Evolutionary conservation across 495 filamentous ascomycete species (phyloP), one percentile per base, ranked within the genome.

Genomic region (Aspergillus haitiensis): DNA sequence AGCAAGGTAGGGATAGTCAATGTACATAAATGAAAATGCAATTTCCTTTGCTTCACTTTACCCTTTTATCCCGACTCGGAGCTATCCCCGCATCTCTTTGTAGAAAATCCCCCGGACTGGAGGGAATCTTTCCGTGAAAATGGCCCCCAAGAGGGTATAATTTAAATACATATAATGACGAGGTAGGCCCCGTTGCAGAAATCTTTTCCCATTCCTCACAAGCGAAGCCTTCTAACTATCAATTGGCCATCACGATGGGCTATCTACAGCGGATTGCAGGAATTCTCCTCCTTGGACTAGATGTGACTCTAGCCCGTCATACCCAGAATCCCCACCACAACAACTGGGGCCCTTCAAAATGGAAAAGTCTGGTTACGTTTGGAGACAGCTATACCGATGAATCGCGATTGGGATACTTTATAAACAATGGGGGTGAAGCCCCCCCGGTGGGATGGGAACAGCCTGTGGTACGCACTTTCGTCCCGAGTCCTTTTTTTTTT

Each of bases 381-480:
- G 88, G 88, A 34, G 87, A 90, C 70, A 90, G 88, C 72, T 91
- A 86, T 66, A 88, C 86, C 1, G 89, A 91, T 68, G 87, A 91
- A 61, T 80, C 78, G 6, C 82, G 89, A 3, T 65, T 88, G 16
- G 59, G 65, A 1, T 89, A 89, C 62, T 86, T 90, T 65, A 69
- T 76, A 62, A 70, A 58, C 52, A 72, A 88, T 61, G 79, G 83
- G 64, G 82, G 83, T 15, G 65, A 70, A 2, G 75, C 83, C 0
- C 88, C 89, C 7, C 87, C 88, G 8, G 70, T 81, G 5, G 89
- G 89, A 31, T 77, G 72, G 68, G 67, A 72, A 9, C 66, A 76
- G 37, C 75, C 78, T 21, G 67, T 70, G 16, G 78, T 81, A 74
- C 18, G 69, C 55, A 31, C 31, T 27, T 3, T 3, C 21, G 1